Percentiles rank a stretch among this genome's conserved stretches.
Conservation (phyloP, 228 moss, liverwort and hornwort species). For the Sphagnum magellanicum region DNA sequence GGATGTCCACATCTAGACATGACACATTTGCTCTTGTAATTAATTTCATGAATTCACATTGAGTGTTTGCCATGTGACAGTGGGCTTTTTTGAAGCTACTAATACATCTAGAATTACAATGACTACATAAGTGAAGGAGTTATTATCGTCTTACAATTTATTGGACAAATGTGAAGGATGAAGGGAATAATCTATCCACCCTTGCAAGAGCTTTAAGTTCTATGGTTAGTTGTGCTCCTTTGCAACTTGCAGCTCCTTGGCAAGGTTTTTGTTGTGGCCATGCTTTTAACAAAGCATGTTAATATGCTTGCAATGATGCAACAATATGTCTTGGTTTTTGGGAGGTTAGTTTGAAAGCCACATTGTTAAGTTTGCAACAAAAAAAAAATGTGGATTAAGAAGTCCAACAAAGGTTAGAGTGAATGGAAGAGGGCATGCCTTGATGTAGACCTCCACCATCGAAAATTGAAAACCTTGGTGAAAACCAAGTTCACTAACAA, state of each 20-base stretch:
- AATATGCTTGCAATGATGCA: neutral
- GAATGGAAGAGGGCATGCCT: constrained; percentile 8
- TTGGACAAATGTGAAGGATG: neutral
- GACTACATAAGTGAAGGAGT: neutral
- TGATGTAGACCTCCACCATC: constrained; percentile 28
- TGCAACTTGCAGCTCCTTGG: neutral
- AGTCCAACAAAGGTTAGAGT: constrained; percentile 10
- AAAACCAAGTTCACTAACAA: constrained; percentile 36
- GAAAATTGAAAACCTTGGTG: constrained; percentile 25
- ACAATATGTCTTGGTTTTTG: neutral
- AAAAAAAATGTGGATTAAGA: neutral
- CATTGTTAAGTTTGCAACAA: neutral
- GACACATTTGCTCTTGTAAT: neutral
- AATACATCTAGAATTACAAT: neutral
- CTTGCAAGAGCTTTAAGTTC: neutral
- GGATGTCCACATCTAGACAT: neutral
- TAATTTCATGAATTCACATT: neutral
- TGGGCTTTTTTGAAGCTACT: neutral
- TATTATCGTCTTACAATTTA: neutral
- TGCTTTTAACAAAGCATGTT: neutral
- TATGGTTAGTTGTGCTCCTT: neutral
- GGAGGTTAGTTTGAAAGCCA: neutral
- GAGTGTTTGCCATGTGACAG: neutral
- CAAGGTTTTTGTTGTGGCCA: neutral
- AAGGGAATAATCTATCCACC: neutral